phyloP scores from a whole-genome alignment of 345 rosid species.

The Pugionium dolabratum region DNA sequence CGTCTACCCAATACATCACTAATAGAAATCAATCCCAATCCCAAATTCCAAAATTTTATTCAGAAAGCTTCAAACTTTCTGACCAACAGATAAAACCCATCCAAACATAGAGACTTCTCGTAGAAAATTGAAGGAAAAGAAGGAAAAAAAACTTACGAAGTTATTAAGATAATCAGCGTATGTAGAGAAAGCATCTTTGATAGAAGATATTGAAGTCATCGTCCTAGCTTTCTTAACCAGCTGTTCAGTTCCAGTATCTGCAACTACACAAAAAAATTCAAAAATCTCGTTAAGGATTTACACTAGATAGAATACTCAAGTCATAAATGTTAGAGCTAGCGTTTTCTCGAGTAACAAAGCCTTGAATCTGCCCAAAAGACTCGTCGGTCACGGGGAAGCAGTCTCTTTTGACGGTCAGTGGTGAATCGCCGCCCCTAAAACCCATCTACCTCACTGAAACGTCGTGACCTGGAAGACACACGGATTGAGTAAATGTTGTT shows the following conservation, averaged over 20 bases:
- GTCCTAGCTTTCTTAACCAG: conserved; percentile 49
- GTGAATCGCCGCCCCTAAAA: conserved; percentile 68
- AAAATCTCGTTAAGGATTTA: conserved; percentile 12
- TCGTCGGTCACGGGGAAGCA: conserved; percentile 65
- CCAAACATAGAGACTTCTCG: neutral
- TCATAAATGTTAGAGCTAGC: conserved; percentile 39
- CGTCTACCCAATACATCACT: neutral
- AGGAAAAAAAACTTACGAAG: conserved; percentile 45
- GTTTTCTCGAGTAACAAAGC: conserved; percentile 47
- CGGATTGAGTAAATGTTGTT: no score
- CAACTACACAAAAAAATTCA: conserved; percentile 23
- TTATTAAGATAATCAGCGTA: conserved; percentile 68
- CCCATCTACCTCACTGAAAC: conserved; percentile 22
- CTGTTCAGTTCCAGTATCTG: conserved; percentile 47
- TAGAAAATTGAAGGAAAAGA: neutral
- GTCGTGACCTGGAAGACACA: no score
- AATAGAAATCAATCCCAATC: neutral
- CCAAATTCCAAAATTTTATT: neutral
- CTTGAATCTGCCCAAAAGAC: conserved; percentile 62
- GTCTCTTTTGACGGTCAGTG: conserved; percentile 51
- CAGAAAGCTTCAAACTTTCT: conserved; percentile 3
- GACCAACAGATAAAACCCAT: neutral
- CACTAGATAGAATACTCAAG: neutral
- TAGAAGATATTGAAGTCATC: conserved; percentile 52
- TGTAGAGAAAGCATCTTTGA: conserved; percentile 54